Base-by-base conservation (phyloP, 1,284 basidiomycete species). In the Tremellales sp. region DNA sequence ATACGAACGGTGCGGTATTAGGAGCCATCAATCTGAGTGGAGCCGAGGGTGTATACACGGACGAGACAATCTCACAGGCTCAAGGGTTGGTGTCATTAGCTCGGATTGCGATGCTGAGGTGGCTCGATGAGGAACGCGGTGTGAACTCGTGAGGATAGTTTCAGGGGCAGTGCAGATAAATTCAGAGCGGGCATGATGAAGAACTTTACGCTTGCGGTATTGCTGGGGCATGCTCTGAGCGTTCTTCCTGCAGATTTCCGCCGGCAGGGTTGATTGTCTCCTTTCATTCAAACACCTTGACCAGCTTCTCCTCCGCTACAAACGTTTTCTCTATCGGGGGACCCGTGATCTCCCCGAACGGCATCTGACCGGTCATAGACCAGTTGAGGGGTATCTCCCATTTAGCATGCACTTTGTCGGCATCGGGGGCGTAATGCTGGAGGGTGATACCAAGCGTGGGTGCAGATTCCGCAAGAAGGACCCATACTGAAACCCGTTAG, bases 281-380 rank as follows among this genome's bases (percentile, higher is more conserved):
- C 18, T 19, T 16, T 36, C 34, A 10, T 10, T 21, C 34, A 36
- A 36, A 36, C 10, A 36, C 34, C 8, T 13, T 36, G 14, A 36
- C 22, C 34, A 36, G 8, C 22, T 36, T 21, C n/a, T 10, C 18
- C 18, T 21, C 22, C 10, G n/a, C n/a, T 21, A 10, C 22, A 21
- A 36, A 36, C 10, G 10, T 19, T 36, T 36, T 36, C 22, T 36
- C 34, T 8, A 10, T 19, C 10, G 33, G 43, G 22, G 32, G 6
- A 22, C 32, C 43, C 12, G 27, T 22, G 12, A 51, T 38, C 10
- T 5, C 28, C 13, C 49, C 49, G 37, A 51, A 51, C 2, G 49
- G 49, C 49, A 51, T 51, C 19, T 51, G 49, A 21, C 49, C 49
- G 5, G 49, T 51, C 49, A 51, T 46, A 28, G 28, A 26, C 49